Evolutionary conservation across 2,329 filamentous ascomycete species (phyloP), one percentile per base, ranked within the genome.

Genomic region (Clarireedia monteithiana): DNA sequence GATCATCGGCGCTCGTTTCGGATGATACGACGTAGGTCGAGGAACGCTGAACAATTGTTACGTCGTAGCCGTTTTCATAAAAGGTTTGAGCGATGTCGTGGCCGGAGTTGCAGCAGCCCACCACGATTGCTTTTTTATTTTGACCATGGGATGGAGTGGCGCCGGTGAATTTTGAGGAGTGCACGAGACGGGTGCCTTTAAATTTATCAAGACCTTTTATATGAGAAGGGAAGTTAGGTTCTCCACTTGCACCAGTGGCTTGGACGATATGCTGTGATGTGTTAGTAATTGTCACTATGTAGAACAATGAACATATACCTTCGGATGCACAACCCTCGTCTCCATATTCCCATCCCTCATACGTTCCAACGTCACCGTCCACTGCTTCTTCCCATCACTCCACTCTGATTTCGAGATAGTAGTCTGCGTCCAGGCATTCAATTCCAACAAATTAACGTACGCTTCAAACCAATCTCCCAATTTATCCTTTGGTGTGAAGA

Each of bases 401-500:
- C 71, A 70, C 0, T 62, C 62, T 0, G 77, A 71, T 0, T 71
- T 68, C 0, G 65, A 67, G 0, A 87, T 62, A 1, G 70, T 75
- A 0, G 82, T 81, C 15, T 69, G 70, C 2, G 74, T 79, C 84
- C 84, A 88, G 27, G 85, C 77, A 61, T 87, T 85, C 45, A 89
- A 75, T 60, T 88, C 85, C 15, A 88, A 72, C 0, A 81, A 68
- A 7, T 72, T 76, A 1, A 78, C 84, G 61, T 88, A 88, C 0
- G 77, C 72, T 62, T 87, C 84, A 57, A 88, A 82, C 71, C 82
- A 89, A 48, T 86, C 81, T 1, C 75, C 85, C 0, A 88, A 72
- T 65, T 88, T 88, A 67, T 88, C 84, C 64, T 88, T 88, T 4
- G 84, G 83, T 0, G 84, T 86, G 67, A 85, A 88, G 17, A 85